Conservation (phyloP, 2,329 filamentous ascomycete species). For the Lecanicillium sp. region DNA sequence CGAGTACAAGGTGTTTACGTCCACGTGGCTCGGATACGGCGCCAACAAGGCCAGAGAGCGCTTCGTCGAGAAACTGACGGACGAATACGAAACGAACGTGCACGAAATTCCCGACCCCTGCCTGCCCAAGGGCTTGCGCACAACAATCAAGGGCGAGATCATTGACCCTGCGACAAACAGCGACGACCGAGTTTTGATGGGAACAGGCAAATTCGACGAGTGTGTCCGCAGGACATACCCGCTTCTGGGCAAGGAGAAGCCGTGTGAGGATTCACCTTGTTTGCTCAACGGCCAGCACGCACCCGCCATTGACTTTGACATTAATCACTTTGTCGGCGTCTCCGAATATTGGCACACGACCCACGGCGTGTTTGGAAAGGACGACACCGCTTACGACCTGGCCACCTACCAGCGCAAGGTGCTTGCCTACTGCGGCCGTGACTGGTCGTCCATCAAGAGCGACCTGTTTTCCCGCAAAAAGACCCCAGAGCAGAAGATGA, state of each 20-base stretch:
- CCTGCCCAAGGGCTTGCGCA: slow-evolving; percentile 69
- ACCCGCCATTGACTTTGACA: slow-evolving; percentile 90
- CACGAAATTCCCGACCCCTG: slow-evolving; percentile 84
- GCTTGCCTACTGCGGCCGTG: slow-evolving; percentile 73
- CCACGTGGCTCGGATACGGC: slow-evolving; percentile 96
- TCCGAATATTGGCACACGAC: slow-evolving; percentile 99
- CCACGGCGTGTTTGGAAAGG: slow-evolving; percentile 81
- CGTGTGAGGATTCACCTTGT: slow-evolving; percentile 78
- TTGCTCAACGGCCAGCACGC: slow-evolving; percentile 87
- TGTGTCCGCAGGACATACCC: slow-evolving; percentile 79
- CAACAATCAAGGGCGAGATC: slow-evolving; percentile 62
- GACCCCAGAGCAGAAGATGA: slow-evolving; percentile 68
- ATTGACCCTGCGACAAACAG: slow-evolving; percentile 31
- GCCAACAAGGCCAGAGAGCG: slow-evolving; percentile 84
- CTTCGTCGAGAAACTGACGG: slow-evolving; percentile 72
- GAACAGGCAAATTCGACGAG: slow-evolving; percentile 81
- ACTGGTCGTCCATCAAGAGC: slow-evolving; percentile 71
- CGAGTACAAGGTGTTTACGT: slow-evolving; percentile 89
- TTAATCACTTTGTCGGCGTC: slow-evolving; percentile 96
- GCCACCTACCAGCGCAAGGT: slow-evolving; percentile 83
- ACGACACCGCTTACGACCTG: slow-evolving; percentile 81
- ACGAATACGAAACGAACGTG: slow-evolving; percentile 53
- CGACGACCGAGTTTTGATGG: slow-evolving; percentile 55
- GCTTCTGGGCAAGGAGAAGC: slow-evolving; percentile 79
- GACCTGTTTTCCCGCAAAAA: slow-evolving; percentile 63